Evolutionary conservation across 441 rosid species (phyloP).

Genomic region (Aquilaria agallochum): DNA sequence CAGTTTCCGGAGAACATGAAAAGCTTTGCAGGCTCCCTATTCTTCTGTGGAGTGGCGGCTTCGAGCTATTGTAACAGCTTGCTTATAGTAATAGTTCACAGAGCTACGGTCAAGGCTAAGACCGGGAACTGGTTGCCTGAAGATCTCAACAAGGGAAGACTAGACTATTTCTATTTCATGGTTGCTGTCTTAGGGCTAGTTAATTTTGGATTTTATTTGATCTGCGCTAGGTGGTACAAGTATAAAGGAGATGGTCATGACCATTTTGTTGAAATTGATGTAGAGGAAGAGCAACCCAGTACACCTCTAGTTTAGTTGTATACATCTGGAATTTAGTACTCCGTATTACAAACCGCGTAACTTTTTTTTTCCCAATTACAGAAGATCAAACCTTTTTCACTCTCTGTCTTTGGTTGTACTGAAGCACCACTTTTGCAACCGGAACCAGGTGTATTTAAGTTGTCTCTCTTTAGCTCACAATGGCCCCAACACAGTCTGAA

Average conservation of each 20-base stretch:
- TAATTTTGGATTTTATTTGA: constrained; percentile 9
- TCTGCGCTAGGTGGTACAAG: constrained; percentile 12
- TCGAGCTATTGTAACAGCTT: constrained; percentile 28
- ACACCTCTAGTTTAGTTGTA: not conserved
- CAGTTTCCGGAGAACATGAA: constrained; percentile 30
- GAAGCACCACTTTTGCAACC: too few relatives aligned
- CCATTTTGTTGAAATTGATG: constrained; percentile 2
- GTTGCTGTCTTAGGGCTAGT: constrained; percentile 5
- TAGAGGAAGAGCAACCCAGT: not conserved
- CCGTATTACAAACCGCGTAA: too few relatives aligned
- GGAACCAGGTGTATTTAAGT: too few relatives aligned
- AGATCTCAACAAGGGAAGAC: constrained; percentile 16
- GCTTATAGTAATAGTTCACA: constrained; percentile 23
- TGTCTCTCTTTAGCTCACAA: too few relatives aligned
- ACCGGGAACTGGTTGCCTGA: constrained; percentile 19
- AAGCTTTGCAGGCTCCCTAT: constrained; percentile 28
- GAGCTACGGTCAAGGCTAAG: constrained; percentile 13
- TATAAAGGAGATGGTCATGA: constrained; percentile 5
- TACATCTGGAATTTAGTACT: too few relatives aligned
- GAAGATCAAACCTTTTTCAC: too few relatives aligned
- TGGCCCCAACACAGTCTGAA: too few relatives aligned
- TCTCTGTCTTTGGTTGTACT: too few relatives aligned
- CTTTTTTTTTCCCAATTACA: too few relatives aligned
- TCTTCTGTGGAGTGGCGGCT: constrained; percentile 23
- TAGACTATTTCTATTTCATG: constrained; percentile 15